Evolutionary conservation across 257 asterid genomes (phyloP).

Genomic region (Plectranthus barbatus): DNA sequence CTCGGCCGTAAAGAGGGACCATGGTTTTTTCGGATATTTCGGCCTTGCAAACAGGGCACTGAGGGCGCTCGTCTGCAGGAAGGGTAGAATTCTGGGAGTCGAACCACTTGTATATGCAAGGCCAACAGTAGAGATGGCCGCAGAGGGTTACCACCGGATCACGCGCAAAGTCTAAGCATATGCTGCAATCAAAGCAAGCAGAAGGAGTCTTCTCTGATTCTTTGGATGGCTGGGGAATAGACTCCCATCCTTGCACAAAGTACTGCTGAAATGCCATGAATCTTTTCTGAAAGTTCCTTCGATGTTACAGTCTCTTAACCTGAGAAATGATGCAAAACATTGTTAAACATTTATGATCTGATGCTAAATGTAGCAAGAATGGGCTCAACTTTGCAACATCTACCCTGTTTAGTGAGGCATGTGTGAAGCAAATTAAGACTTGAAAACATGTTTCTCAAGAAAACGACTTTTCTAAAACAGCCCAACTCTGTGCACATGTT

Average conservation of each 20-base stretch:
- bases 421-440: too few relatives aligned
- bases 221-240: slow-evolving; percentile 29
- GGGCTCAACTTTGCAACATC: neutral
- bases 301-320: neutral
- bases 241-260: slow-evolving; percentile 41
- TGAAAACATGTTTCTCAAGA: too few relatives aligned
- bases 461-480: neutral
- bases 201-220: slow-evolving; percentile 37
- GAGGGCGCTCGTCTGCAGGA: slow-evolving; percentile 25
- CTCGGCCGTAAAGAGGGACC: slow-evolving; percentile 75
- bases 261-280: slow-evolving; percentile 53
- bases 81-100: slow-evolving; percentile 38
- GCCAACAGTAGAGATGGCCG: slow-evolving; percentile 94
- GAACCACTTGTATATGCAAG: slow-evolving; percentile 83
- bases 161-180: slow-evolving; percentile 61
- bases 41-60: slow-evolving; percentile 86
- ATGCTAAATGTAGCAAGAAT: neutral
- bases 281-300: neutral
- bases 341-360: neutral
- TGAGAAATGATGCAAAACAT: slow-evolving; percentile 7
- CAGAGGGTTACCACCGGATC: slow-evolving; percentile 84
- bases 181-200: slow-evolving; percentile 74
- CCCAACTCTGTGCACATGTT: neutral
- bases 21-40: slow-evolving; percentile 55
- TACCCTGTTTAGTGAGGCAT: too few relatives aligned